Evolutionary conservation across 2,329 filamentous ascomycete genomes (phyloP).

Genomic region (Microcyclospora tardicrescens): DNA sequence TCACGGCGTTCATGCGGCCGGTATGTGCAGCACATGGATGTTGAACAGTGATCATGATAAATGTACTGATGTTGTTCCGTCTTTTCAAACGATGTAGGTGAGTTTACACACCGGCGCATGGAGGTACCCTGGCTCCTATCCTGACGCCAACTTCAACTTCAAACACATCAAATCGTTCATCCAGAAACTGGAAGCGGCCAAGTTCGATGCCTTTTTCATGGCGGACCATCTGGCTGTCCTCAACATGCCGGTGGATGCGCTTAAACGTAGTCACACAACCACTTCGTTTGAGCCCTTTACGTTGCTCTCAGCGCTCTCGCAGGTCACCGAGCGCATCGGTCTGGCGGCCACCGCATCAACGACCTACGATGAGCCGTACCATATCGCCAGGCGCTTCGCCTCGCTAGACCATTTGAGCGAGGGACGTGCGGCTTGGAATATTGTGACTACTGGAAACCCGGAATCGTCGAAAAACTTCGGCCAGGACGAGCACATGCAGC

Average conservation of each 20-base stretch:
- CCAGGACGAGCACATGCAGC: slow-evolving; percentile 32
- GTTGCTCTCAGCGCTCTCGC: slow-evolving; percentile 32
- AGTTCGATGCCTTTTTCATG: slow-evolving; percentile 41
- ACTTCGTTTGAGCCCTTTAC: slow-evolving; percentile 41
- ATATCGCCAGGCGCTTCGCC: slow-evolving; percentile 24
- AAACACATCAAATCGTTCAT: slow-evolving; percentile 41
- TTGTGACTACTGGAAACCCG: slow-evolving; percentile 38
- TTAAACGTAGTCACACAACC: slow-evolving; percentile 45
- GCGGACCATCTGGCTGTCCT: slow-evolving; percentile 31
- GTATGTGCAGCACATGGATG: slow-evolving; percentile 33
- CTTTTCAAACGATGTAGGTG: too few species aligned
- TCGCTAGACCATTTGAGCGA: slow-evolving; percentile 27
- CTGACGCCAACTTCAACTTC: slow-evolving; percentile 47
- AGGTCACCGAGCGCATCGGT: slow-evolving; percentile 30
- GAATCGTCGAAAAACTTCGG: slow-evolving; percentile 36
- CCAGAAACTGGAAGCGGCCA: slow-evolving; percentile 36
- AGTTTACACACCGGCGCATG: slow-evolving; percentile 27
- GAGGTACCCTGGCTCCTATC: slow-evolving; percentile 42
- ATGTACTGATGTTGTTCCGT: slow-evolving; percentile 6
- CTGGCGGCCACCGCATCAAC: slow-evolving; percentile 26
- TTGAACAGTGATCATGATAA: slow-evolving; percentile 38
- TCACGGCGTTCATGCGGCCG: slow-evolving; percentile 48
- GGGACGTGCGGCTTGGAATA: slow-evolving; percentile 35
- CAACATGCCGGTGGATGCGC: slow-evolving; percentile 38
- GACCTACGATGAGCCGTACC: slow-evolving; percentile 26